These are phyloP conservation scores for Orbilia oligospora DNA, from an alignment of 2,329 filamentous ascomycete genomes.

Conservation along the genomic window DNA sequence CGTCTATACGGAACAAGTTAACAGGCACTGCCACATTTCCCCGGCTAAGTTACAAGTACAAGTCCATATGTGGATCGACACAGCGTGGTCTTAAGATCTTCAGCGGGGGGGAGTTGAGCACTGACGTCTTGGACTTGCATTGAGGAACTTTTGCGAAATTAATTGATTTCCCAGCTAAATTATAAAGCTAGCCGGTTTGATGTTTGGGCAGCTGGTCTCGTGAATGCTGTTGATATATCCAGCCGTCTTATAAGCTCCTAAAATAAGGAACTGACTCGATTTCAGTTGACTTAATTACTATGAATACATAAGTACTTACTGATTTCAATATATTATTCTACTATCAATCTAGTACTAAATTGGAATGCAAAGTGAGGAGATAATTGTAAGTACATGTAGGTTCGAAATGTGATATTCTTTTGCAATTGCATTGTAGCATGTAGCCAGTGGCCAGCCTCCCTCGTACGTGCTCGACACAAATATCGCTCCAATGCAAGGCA, in stretches of 20 bases:
- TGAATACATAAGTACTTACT: too few relatives aligned
- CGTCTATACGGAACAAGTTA: conserved; percentile 1
- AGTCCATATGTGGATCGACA: not conserved
- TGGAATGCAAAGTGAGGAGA: conserved; percentile 5
- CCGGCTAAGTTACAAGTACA: not conserved
- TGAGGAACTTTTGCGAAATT: not conserved
- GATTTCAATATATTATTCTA: not conserved
- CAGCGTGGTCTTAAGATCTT: not conserved
- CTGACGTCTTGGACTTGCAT: not conserved
- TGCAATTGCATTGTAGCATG: too few relatives aligned
- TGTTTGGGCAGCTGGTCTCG: not conserved
- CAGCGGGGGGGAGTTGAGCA: too few relatives aligned
- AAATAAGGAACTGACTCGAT: not conserved
- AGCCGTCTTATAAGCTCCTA: not conserved
- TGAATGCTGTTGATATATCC: not conserved
- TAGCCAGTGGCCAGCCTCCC: not conserved
- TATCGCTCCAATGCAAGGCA: not conserved
- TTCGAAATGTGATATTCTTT: not conserved
- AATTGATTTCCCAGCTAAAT: not conserved
- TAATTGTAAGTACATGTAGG: not conserved
- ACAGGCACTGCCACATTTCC: conserved; percentile 10
- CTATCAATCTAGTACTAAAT: not conserved
- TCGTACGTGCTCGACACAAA: too few relatives aligned
- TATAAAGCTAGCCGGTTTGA: not conserved
- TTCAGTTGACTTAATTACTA: too few relatives aligned